Evolutionary conservation across 2,329 filamentous ascomycete species (phyloP), one percentile per base, ranked within the genome.

Genomic region (Plectosphaerella sp.): DNA sequence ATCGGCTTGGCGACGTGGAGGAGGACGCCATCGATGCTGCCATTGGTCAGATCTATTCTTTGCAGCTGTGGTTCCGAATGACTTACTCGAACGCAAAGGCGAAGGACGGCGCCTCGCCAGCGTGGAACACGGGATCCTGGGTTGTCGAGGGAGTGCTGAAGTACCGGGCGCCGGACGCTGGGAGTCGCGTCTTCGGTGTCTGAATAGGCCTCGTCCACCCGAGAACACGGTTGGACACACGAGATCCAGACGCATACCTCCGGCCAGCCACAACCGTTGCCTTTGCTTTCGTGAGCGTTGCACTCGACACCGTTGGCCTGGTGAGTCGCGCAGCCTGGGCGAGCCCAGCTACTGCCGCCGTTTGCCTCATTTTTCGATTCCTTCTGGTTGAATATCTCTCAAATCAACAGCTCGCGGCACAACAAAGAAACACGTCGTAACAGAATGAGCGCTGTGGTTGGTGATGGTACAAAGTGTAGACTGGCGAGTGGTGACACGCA

Each of bases 11-110:
- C 83, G 54, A 88, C 88, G 63, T 92, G 90, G 33, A 97, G 79
- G 18, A 99, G 82, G n/a, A 99, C 94, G 52, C 94, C 94, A 68
- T 99, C 94, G 65, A 99, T 96, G 60, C 77, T 80, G 49, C 12
- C 5, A n/a, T 16, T 16, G 10, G 43, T 52, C 28, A 51, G 36
- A 12, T 18, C n/a, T 18, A 9, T 14, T n/a, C 8, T 11, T 3
- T 28, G 33, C 15, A 16, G 14, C 15, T 9, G 16, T 9, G 11
- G 8, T 12, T 33, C 11, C 4, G 22, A 33, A 3, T n/a, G 18
- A 61, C 64, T 58, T 58, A 67, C 65, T 67, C 65, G 51, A 67
- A 67, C 1, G 69, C 71, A 60, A 74, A 74, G 1, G 69, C 72
- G 58, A 73, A 72, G 0, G 63, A 53, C 5, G 67, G 64, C 6